Percentiles rank a stretch among this genome's conserved stretches.
Evolutionary conservation across 768 basidiomycete species (phyloP).

Genomic region (Antrodiella citrinella): DNA sequence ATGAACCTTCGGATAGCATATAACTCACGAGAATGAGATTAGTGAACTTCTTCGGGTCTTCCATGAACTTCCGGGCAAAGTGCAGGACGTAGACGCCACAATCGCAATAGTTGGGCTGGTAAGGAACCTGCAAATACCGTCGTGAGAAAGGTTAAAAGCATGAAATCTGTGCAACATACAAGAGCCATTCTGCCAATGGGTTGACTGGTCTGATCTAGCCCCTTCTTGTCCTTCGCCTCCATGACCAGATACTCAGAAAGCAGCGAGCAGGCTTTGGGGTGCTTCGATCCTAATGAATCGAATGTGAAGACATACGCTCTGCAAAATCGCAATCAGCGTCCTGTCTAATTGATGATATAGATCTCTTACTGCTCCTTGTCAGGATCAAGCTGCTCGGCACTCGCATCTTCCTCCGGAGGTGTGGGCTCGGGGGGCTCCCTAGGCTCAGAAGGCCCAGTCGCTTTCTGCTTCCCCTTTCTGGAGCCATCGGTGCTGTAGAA

Average conservation of each 20-base stretch:
- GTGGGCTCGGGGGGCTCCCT: too few species aligned
- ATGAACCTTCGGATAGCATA: too few species aligned
- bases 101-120: conserved; percentile 84
- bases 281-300: conserved; percentile 79
- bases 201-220: conserved; percentile 10
- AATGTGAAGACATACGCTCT: conserved; percentile 83
- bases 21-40: too few species aligned
- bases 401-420: background rate
- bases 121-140: conserved; percentile 54
- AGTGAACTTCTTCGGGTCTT: conserved; percentile 35
- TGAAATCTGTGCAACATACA: conserved; percentile 8
- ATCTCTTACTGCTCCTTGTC: too few species aligned
- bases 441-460: too few species aligned
- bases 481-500: background rate
- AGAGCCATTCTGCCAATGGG: conserved; percentile 12
- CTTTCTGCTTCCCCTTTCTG: background rate
- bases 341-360: too few species aligned
- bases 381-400: too few species aligned
- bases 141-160: background rate
- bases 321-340: too few species aligned
- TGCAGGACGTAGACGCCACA: conserved; percentile 92
- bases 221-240: conserved; percentile 72
- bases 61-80: conserved; percentile 72
- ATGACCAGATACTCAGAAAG: conserved; percentile 59
- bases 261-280: conserved; percentile 53